Conservation (phyloP, 2,329 filamentous ascomycete genomes). For the Fusarium chuoi region DNA sequence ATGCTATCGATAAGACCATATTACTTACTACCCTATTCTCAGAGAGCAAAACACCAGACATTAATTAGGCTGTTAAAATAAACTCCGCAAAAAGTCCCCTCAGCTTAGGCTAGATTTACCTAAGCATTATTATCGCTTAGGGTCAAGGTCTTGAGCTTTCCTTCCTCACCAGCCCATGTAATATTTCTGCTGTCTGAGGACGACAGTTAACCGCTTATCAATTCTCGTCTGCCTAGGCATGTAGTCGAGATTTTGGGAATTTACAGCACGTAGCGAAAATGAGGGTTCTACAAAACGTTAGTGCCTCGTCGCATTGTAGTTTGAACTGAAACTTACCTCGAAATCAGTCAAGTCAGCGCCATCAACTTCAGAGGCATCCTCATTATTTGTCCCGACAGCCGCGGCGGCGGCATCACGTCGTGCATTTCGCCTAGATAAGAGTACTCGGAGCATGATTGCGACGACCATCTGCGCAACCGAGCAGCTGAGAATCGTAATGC, state of each 20-base stretch:
- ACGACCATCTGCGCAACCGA: conserved; percentile 30
- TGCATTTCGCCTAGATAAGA: conserved; percentile 25
- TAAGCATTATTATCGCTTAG: too few species aligned
- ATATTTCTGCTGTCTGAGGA: too few species aligned
- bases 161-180: too few species aligned
- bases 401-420: conserved; percentile 13
- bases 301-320: background rate
- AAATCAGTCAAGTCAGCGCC: conserved; percentile 37
- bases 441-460: conserved; percentile 19
- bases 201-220: too few species aligned
- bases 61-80: too few species aligned
- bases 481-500: conserved; percentile 48
- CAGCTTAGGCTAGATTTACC: too few species aligned
- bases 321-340: conserved; percentile 6
- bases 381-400: background rate
- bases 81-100: too few species aligned
- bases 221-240: background rate
- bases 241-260: too few species aligned
- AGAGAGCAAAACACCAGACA: too few species aligned
- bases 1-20: background rate
- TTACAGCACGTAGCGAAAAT: conserved; percentile 31
- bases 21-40: background rate
- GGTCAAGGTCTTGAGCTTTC: too few species aligned
- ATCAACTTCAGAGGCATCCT: conserved; percentile 1
- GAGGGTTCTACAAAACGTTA: conserved; percentile 16